These are phyloP conservation scores for Fusarium tupiense DNA, from an alignment of 2,329 filamentous ascomycete species.

Conservation along the genomic window DNA sequence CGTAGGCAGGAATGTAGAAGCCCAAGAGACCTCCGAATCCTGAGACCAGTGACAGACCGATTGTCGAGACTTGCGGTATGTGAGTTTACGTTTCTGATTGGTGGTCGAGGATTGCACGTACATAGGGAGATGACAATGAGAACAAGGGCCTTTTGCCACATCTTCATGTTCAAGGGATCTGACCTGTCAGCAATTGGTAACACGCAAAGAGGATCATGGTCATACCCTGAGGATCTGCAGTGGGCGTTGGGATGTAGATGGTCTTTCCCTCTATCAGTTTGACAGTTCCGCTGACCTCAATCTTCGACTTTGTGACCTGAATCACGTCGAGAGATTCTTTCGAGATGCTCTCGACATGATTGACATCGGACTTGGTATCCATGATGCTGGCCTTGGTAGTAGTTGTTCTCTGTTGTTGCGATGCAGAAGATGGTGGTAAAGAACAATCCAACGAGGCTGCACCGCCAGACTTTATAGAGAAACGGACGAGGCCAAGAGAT, in stretches of 20 bases:
- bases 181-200: not conserved
- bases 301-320: slow-evolving; percentile 27
- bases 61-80: slow-evolving; percentile 2
- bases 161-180: slow-evolving; percentile 39
- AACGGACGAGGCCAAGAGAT: slow-evolving; percentile 4
- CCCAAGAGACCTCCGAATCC: slow-evolving; percentile 16
- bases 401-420: not conserved
- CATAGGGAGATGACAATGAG: slow-evolving; percentile 34
- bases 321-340: slow-evolving; percentile 30
- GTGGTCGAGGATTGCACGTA: not conserved
- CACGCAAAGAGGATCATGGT: not conserved
- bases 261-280: slow-evolving; percentile 29
- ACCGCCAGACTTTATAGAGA: slow-evolving; percentile 17
- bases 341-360: slow-evolving; percentile 34
- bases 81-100: not conserved
- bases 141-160: slow-evolving; percentile 35
- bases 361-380: slow-evolving; percentile 28
- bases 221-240: slow-evolving; percentile 28
- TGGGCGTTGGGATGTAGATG: slow-evolving; percentile 34
- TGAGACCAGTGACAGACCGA: slow-evolving; percentile 9
- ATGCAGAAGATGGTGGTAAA: slow-evolving; percentile 4
- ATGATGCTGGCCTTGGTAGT: slow-evolving; percentile 12
- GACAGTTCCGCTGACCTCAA: slow-evolving; percentile 34
- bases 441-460: not conserved
- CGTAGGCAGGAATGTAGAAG: slow-evolving; percentile 14